A percentile compares a stretch with the other conserved stretches of the same genome.
phyloP scores from a whole-genome alignment of 1,139 yeast genomes.

The Saccharomyces hybrid region DNA sequence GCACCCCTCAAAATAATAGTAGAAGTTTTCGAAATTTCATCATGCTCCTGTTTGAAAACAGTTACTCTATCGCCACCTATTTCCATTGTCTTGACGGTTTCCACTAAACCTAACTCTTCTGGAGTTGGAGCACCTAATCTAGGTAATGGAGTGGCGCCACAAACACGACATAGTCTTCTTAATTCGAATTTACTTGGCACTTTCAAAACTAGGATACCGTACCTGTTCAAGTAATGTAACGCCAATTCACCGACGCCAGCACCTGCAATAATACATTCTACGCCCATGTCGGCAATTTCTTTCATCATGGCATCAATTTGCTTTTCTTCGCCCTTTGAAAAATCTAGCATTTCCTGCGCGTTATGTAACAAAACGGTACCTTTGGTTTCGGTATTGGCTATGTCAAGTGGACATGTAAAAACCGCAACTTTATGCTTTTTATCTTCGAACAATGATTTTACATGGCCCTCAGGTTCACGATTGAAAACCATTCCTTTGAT shows the following conservation, averaged over 20 bases:
- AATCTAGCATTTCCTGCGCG: conserved; percentile 94
- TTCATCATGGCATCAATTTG: conserved; percentile 84
- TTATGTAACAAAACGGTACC: conserved; percentile 94
- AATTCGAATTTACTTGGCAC: conserved; percentile 92
- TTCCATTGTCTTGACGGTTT: conserved; percentile 82
- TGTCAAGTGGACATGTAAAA: conserved; percentile 89
- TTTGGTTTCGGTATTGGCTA: conserved; percentile 91
- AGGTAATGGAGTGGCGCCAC: conserved; percentile 96
- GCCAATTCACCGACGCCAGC: conserved; percentile 90
- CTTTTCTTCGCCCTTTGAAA: conserved; percentile 92
- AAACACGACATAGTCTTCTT: conserved; percentile 89
- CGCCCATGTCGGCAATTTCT: conserved; percentile 78
- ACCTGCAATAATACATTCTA: conserved; percentile 85
- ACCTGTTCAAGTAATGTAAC: conserved; percentile 83
- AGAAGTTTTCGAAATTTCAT: conserved; percentile 64
- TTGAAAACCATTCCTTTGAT: conserved; percentile 98
- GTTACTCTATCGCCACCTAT: conserved; percentile 98
- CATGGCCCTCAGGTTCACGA: conserved; percentile 87
- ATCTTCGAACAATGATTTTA: conserved; percentile 47
- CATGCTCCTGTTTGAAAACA: conserved; percentile 72
- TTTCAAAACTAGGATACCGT: conserved; percentile 74
- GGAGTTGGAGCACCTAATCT: conserved; percentile 94
- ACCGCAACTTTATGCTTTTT: conserved; percentile 79
- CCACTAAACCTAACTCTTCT: conserved; percentile 89
- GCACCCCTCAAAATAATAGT: conserved; percentile 95